These are phyloP conservation scores for Pythium pyrilobum DNA, from an alignment of 352 stramenopile genomes.

Conservation along the genomic window DNA sequence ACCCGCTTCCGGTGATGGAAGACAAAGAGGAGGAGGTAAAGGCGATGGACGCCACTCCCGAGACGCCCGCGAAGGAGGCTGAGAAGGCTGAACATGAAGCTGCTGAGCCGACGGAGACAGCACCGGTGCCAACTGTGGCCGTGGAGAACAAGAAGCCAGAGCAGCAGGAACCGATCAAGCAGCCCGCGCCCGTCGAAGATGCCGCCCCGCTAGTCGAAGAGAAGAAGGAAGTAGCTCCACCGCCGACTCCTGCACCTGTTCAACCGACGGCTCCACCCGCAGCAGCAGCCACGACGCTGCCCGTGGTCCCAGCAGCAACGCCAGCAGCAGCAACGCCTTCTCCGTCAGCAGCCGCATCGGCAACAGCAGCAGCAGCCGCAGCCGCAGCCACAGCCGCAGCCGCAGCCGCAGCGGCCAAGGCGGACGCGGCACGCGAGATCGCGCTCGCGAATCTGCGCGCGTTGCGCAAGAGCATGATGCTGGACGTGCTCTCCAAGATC, in stretches of 20 bases:
- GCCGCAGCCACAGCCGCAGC: neutral
- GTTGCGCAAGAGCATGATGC: slow-evolving; percentile 63
- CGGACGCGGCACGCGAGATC: slow-evolving; percentile 27
- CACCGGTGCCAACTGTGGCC: neutral
- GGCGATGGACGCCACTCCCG: neutral
- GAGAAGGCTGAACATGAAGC: neutral
- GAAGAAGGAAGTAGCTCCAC: neutral
- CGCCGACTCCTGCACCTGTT: neutral
- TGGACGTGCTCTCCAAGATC: slow-evolving; percentile 80
- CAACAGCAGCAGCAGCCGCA: neutral
- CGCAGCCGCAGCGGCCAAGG: neutral
- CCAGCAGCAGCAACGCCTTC: neutral
- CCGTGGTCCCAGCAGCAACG: neutral
- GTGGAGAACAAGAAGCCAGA: neutral
- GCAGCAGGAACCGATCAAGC: no score
- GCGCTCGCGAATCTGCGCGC: slow-evolving; percentile 40
- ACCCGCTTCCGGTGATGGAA: slow-evolving; percentile 6
- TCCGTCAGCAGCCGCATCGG: neutral
- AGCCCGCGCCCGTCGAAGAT: no score
- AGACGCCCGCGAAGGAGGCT: neutral
- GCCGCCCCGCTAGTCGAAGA: no score
- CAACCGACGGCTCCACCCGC: neutral
- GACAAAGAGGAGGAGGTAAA: neutral
- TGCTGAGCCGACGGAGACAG: neutral
- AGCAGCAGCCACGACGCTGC: neutral